Conservation (phyloP, 495 filamentous ascomycete species). For the Podospora comata region DNA sequence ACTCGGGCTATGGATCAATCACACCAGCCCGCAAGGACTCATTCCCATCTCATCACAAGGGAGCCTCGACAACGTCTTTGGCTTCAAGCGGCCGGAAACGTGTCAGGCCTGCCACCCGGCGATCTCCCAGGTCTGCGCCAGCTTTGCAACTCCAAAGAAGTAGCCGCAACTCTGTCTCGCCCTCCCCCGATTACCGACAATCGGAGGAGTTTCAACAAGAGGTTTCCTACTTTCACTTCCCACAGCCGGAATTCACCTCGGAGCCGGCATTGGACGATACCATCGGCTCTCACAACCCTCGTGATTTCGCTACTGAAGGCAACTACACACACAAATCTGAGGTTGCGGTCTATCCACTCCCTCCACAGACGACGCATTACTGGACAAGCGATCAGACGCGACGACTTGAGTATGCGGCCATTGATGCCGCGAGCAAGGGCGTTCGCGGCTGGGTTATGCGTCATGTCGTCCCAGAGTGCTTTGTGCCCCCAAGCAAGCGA, state of each 20-base stretch:
- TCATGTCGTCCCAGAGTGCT: conserved; percentile 52
- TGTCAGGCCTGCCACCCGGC: conserved; percentile 34
- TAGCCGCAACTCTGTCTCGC: conserved; percentile 29
- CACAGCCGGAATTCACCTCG: conserved; percentile 40
- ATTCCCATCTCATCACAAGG: conserved; percentile 23
- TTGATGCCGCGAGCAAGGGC: conserved; percentile 52
- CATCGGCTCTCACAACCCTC: background rate
- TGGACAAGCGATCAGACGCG: conserved; percentile 56
- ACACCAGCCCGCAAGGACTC: conserved; percentile 27
- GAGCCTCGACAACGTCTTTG: conserved; percentile 22
- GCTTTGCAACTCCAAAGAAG: conserved; percentile 3
- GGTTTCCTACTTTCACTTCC: conserved; percentile 48
- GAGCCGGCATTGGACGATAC: conserved; percentile 13
- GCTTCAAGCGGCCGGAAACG: conserved; percentile 31
- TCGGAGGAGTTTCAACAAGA: conserved; percentile 27
- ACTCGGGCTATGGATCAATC: conserved; percentile 51
- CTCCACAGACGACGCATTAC: conserved; percentile 55
- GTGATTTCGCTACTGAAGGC: conserved; percentile 11
- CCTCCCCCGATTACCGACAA: conserved; percentile 22
- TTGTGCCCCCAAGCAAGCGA: conserved; percentile 45
- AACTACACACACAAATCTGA: conserved; percentile 21
- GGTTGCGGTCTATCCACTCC: conserved; percentile 31
- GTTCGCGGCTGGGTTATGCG: conserved; percentile 53
- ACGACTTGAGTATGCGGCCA: conserved; percentile 55
- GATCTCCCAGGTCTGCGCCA: conserved; percentile 34